These are phyloP conservation scores for Leptodontidium sp. DNA, from an alignment of 2,329 filamentous ascomycete species.

Conservation along the genomic window DNA sequence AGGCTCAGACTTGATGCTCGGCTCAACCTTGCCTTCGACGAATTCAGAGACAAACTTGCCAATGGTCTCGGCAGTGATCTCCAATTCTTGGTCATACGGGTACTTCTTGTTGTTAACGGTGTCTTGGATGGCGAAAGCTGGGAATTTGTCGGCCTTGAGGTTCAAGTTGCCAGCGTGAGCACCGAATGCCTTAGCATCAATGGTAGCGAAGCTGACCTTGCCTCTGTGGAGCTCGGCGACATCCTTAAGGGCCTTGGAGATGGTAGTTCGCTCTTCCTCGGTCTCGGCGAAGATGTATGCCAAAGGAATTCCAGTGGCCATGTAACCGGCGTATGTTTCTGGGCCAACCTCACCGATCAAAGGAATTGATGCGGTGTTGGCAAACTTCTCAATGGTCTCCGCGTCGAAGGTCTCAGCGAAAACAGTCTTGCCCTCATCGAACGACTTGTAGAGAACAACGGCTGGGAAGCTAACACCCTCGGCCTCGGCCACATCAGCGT, in stretches of 20 bases:
- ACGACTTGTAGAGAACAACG: conserved; percentile 95
- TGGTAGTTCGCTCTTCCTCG: conserved; percentile 82
- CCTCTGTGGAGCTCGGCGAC: conserved; percentile 93
- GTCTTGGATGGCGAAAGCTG: conserved; percentile 97
- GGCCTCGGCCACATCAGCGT: conserved; percentile 83
- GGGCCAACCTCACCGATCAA: conserved; percentile 95
- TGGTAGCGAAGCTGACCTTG: conserved; percentile 96
- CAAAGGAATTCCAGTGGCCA: conserved; percentile 88
- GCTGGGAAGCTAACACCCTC: conserved; percentile 89
- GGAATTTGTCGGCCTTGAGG: conserved; percentile 94
- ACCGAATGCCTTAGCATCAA: conserved; percentile 93
- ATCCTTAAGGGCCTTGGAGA: conserved; percentile 80
- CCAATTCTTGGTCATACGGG: conserved; percentile 86
- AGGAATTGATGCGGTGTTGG: conserved; percentile 85
- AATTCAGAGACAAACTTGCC: conserved; percentile 87
- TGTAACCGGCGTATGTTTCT: conserved; percentile 96
- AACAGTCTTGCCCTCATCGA: conserved; percentile 93
- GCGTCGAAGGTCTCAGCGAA: conserved; percentile 84
- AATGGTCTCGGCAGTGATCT: conserved; percentile 74
- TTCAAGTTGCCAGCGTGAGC: conserved; percentile 97
- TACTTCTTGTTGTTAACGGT: conserved; percentile 96
- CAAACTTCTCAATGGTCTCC: conserved; percentile 82
- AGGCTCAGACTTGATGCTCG: conserved; percentile 98
- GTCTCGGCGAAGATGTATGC: conserved; percentile 98
- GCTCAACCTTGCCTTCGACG: conserved; percentile 84